Conservation (phyloP, 805 yeast species). For the Wickerhamiella domercqiae region DNA sequence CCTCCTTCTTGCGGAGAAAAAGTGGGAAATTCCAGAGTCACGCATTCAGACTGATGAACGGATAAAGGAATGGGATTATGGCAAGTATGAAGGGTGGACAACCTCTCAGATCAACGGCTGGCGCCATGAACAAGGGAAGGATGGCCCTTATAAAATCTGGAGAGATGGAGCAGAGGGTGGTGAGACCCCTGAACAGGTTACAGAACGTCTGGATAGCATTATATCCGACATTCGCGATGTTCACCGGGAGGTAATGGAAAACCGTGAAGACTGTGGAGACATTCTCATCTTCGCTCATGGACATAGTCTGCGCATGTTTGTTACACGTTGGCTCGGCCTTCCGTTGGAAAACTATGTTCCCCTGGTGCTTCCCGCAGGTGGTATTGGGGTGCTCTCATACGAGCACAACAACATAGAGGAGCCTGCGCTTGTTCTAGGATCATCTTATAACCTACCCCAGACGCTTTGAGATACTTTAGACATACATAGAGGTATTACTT, state of each 20-base stretch:
- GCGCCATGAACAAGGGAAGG: constrained; percentile 20
- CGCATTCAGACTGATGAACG: constrained; percentile 32
- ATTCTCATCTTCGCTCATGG: constrained; percentile 84
- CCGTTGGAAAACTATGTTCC: constrained; percentile 54
- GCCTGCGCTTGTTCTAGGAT: constrained; percentile 68
- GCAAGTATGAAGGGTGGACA: constrained; percentile 78
- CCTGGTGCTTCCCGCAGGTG: constrained; percentile 85
- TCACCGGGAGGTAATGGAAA: constrained; percentile 21
- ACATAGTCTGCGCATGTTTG: constrained; percentile 78
- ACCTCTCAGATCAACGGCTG: constrained; percentile 42
- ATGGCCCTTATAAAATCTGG: constrained; percentile 52
- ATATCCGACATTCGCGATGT: constrained; percentile 48
- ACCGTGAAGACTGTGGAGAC: constrained; percentile 41
- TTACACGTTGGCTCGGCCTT: constrained; percentile 68
- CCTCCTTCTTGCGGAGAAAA: constrained; percentile 38
- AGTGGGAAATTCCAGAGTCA: constrained; percentile 19
- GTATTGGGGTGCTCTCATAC: constrained; percentile 81
- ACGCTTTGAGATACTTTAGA: too few relatives aligned
- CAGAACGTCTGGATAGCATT: constrained; percentile 53
- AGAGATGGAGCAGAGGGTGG: constrained; percentile 88
- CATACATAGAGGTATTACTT: too few relatives aligned
- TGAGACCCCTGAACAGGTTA: constrained; percentile 52
- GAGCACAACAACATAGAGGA: constrained; percentile 74
- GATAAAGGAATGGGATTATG: constrained; percentile 90
- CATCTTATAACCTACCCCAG: constrained; percentile 1